Base-by-base conservation (phyloP, 139 green algal species). In the Monoraphidium neglectum region DNA sequence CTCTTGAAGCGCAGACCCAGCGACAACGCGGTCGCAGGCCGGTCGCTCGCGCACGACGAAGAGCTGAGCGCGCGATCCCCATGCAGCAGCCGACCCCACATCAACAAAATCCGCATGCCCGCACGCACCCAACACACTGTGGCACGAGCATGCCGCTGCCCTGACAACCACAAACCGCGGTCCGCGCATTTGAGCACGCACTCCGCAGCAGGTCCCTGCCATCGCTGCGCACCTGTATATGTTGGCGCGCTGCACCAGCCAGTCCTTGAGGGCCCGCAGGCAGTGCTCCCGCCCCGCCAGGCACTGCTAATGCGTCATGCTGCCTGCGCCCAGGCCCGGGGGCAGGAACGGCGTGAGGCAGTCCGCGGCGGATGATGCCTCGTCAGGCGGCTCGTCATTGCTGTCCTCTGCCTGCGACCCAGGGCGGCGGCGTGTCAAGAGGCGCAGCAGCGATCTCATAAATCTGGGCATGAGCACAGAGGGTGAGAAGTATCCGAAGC, bases 321-420 rank as follows among this genome's bases (percentile, higher is more conserved):
- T 66, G 67, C 43, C 67, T 2, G 67, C 67, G 47, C 38, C 4
- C n/a, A 88, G 83, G 36, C 87, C 80, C n/a, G 84, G 60, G n/a
- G 89, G 93, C 85, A 97, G 77, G 88, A 94, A 97, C 53, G 91
- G 87, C 2, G 65, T 78, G 43, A 97, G 82, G 80, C 91, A 94
- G 79, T 97, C 92, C 70, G 92, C 83, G 15, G 85, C 63, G 0
- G 77, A 78, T 18, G 76, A 80, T 16, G 83, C 83, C 51, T 84
- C 80, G 49, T 90, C 87, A 40, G 74, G 57, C 26, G 92, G 87
- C 36, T 92, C 88, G 23, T 79, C 73, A 57, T 94, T 88, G 57
- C 63, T 83, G 49, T 92, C 88, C 72, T 93, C 87, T 68, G 84
- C 79, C 78, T 86, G 76, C 5, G n/a, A n/a, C n/a, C n/a, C n/a